phyloP scores from a whole-genome alignment of 176 grass and related monocot genomes.

The Sorghum bicolor region DNA sequence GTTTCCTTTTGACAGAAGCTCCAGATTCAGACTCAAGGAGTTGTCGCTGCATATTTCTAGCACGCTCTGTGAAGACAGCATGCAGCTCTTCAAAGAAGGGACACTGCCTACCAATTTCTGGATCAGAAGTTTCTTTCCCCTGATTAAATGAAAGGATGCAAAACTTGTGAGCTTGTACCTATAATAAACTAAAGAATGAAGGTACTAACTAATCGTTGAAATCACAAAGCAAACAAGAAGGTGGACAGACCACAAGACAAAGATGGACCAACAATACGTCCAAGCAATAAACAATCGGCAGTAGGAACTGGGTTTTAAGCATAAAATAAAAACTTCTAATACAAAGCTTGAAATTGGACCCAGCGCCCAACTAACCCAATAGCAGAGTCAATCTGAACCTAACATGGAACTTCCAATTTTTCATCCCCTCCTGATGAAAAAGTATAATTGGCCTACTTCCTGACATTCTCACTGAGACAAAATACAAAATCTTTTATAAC shows the following conservation, averaged over 20 bases:
- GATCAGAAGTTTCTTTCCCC: constrained; percentile 97
- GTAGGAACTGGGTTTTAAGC: not conserved
- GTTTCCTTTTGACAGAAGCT: constrained; percentile 52
- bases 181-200: constrained; percentile 26
- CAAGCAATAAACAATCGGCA: not conserved
- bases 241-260: not conserved
- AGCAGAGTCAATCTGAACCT: not conserved
- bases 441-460: not conserved
- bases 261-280: not conserved
- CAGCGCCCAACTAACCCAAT: constrained; percentile 3
- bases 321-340: not conserved
- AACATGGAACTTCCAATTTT: constrained; percentile 8
- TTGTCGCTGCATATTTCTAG: constrained; percentile 77
- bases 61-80: constrained; percentile 76
- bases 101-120: constrained; percentile 65
- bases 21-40: constrained; percentile 86
- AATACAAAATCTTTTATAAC: not conserved
- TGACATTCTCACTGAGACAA: not conserved
- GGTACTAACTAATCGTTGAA: not conserved
- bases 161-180: not conserved
- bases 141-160: constrained; percentile 31
- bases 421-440: not conserved
- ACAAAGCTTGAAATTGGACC: constrained; percentile 18
- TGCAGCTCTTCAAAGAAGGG: constrained; percentile 95
- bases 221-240: constrained; percentile 23